Evolutionary conservation across 345 rosid species (phyloP), one percentile per base, ranked within the genome.

Genomic region (Eucalyptus decipiens): DNA sequence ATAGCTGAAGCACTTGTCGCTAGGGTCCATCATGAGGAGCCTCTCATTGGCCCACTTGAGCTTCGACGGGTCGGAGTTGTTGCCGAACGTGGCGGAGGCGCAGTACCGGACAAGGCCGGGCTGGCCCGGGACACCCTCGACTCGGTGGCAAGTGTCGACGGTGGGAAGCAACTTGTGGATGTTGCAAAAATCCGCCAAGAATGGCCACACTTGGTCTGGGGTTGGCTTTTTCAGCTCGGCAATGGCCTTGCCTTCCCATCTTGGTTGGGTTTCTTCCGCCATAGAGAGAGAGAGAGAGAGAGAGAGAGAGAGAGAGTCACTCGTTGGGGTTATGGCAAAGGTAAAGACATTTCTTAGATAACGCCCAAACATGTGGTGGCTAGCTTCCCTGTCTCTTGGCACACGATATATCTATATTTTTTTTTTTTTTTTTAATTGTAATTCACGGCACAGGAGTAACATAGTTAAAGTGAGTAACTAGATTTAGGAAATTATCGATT

Each of bases 161-260:
- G 58, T 17, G 5, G 97, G 96, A 86, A 91, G 87, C 94, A 93
- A 93, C 87, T 93, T 91, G 86, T 96, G 90, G 47, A 95, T 1
- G 93, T 93, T 93, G 94, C 98, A 95, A 86, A 96, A 96, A 83
- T 96, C 97, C 17, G 89, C 94, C 18, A 94, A 69, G 67, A 89
- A 90, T 13, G 94, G 86, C 97, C 98, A 95, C 30, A 93, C 90
- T 90, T 93, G 92, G 54, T 93, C 95, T 28, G 94, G 90, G 40
- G 93, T 91, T 58, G 92, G 51, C n/a, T 89, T 60, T 90, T 87
- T 88, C 47, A 95, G 65, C 90, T 92, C 94, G 21, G 90, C 94
- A 1, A 42, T 87, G 50, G 89, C 86, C 86, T 91, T 94, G 51
- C 96, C 97, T 89, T 92, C 94, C 98, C 99, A 96, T 69, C 91